Evolutionary conservation across 2,329 filamentous ascomycete genomes (phyloP).

Genomic region (Xylaria polymorpha): DNA sequence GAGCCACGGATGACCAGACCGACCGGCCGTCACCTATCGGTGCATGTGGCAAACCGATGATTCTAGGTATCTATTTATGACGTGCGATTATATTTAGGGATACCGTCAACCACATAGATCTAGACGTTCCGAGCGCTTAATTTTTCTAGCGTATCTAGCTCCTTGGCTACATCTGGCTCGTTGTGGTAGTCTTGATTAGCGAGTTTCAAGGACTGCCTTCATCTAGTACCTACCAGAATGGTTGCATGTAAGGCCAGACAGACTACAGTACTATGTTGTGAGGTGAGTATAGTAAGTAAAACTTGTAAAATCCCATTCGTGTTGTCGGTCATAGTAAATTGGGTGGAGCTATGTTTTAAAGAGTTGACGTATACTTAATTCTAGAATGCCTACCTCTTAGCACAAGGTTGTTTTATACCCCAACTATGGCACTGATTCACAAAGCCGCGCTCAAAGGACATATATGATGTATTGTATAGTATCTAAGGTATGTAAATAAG

Average conservation of each 20-base stretch:
- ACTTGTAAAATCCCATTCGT: neutral
- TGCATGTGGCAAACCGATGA: neutral
- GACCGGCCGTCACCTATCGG: conserved; percentile 2
- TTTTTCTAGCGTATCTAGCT: neutral
- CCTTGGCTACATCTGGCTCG: conserved; percentile 56
- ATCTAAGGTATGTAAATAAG: no score
- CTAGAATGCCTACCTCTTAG: neutral
- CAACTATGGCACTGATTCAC: neutral
- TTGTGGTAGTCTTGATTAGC: conserved; percentile 58
- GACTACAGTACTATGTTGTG: neutral
- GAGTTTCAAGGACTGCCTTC: conserved; percentile 62
- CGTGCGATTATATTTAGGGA: conserved; percentile 3
- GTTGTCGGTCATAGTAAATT: neutral
- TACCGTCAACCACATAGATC: conserved; percentile 6
- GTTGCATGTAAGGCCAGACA: neutral
- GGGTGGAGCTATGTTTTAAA: neutral
- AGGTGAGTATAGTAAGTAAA: no score
- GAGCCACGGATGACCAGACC: conserved; percentile 24
- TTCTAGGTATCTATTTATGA: conserved; percentile 20
- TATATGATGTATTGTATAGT: no score
- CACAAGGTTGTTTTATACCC: neutral
- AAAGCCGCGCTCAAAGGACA: neutral
- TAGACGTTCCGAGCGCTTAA: conserved; percentile 1
- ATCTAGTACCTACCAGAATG: conserved; percentile 18
- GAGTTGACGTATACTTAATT: neutral